Conservation (phyloP, 495 filamentous ascomycete species). For the Copromyces sp. region DNA sequence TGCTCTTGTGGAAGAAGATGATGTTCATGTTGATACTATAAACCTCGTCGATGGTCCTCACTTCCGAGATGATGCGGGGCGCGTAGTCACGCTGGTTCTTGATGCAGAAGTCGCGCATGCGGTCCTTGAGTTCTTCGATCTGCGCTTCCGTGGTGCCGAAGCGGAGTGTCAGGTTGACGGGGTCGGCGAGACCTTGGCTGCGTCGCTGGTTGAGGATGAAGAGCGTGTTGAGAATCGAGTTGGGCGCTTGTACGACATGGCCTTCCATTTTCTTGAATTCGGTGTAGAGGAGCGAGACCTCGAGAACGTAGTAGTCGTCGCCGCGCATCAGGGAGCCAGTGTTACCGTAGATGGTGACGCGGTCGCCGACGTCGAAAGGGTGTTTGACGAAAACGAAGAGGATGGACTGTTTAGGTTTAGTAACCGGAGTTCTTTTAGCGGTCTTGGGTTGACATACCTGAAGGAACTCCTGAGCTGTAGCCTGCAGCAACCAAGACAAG, state of each 20-base stretch:
- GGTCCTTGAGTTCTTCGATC: slow-evolving; percentile 71
- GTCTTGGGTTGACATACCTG: slow-evolving; percentile 12
- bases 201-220: slow-evolving; percentile 94
- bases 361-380: slow-evolving; percentile 93
- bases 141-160: slow-evolving; percentile 83
- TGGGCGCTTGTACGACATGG: slow-evolving; percentile 90
- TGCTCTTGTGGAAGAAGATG: slow-evolving; percentile 96
- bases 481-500: slow-evolving; percentile 83
- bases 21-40: slow-evolving; percentile 76
- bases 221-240: slow-evolving; percentile 82
- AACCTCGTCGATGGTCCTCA: slow-evolving; percentile 51
- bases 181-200: slow-evolving; percentile 81
- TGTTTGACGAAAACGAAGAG: slow-evolving; percentile 98
- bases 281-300: slow-evolving; percentile 89
- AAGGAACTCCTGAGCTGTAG: slow-evolving; percentile 88
- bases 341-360: slow-evolving; percentile 86
- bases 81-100: slow-evolving; percentile 89
- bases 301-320: slow-evolving; percentile 93
- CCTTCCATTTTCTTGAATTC: slow-evolving; percentile 99
- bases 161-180: slow-evolving; percentile 71
- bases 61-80: slow-evolving; percentile 79
- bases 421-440: neutral
- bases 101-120: slow-evolving; percentile 77
- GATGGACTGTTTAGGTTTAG: slow-evolving; percentile 45
- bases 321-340: slow-evolving; percentile 65